Base-by-base conservation (phyloP, 2,329 filamentous ascomycete genomes). In the Nakataea oryzae region DNA sequence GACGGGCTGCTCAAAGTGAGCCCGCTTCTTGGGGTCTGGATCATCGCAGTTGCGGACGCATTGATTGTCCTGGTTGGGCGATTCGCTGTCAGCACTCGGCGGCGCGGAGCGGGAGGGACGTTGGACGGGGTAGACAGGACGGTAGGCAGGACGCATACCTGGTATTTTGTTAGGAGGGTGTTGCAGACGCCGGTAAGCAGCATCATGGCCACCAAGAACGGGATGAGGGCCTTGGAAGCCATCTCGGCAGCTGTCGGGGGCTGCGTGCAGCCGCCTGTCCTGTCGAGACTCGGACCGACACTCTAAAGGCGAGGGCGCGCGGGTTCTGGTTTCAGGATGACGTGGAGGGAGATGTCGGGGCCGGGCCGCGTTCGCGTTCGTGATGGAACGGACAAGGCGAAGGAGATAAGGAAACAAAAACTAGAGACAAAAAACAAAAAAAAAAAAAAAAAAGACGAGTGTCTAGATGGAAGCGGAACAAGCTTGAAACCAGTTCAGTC, bases 111-210 rank as follows among this genome's bases (percentile, higher is more conserved):
- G n/a, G n/a, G n/a, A n/a, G n/a, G n/a, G n/a, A n/a, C n/a, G n/a
- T n/a, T n/a, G n/a, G n/a, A n/a, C n/a, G n/a, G n/a, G n/a, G n/a
- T n/a, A n/a, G n/a, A n/a, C 24, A 34, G n/a, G 17, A 58, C 12
- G 21, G 21, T 24, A 14, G 17, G 8, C 11, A n/a, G 24, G 30
- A n/a, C 24, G 54, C 34, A 61, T 29, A 93, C 92, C 79, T 97
- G 93, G 71, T 93, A 97, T 73, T 99, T 99, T 68, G 93, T 97
- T 70, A 99, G 81, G 65, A 99, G 85, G 1, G 95, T 99, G 74
- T 99, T 99, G 81, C 92, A 96, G 65, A 96, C 92, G 65, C 93
- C 93, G 28, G 93, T 97, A 72, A 96, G 78, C 72, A 97, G 81
- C 93, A 97, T 97, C 91, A 97, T 96, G 69, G 82, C 88, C 74